phyloP scores from a whole-genome alignment of 2,329 filamentous ascomycete species.

The Cordyceps militaris region DNA sequence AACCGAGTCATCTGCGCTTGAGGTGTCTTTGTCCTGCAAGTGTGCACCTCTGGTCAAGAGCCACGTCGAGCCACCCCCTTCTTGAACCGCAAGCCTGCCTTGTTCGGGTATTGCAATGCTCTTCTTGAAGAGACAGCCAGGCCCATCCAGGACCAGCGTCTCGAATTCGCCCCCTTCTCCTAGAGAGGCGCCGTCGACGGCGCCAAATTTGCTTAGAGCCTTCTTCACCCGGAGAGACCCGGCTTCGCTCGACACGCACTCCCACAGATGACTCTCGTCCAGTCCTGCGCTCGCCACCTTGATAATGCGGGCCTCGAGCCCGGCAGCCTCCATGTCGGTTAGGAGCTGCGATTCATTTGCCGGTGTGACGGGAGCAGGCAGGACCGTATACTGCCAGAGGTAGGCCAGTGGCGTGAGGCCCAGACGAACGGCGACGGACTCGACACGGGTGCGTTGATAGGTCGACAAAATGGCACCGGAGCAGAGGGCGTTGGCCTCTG shows the following conservation, averaged over 20 bases:
- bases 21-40: slow-evolving; percentile 37
- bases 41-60: slow-evolving; percentile 54
- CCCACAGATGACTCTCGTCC: slow-evolving; percentile 73
- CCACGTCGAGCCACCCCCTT: slow-evolving; percentile 73
- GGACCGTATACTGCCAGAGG: slow-evolving; percentile 81
- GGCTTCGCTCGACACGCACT: slow-evolving; percentile 57
- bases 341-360: slow-evolving; percentile 53
- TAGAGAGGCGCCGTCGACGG: slow-evolving; percentile 62
- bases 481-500: slow-evolving; percentile 76
- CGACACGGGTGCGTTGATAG: slow-evolving; percentile 93
- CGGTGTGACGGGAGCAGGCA: slow-evolving; percentile 44
- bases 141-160: slow-evolving; percentile 81
- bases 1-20: not conserved
- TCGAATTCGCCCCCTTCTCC: slow-evolving; percentile 97
- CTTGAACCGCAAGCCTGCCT: slow-evolving; percentile 47
- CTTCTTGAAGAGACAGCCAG: slow-evolving; percentile 62
- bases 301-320: slow-evolving; percentile 83
- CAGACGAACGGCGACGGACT: slow-evolving; percentile 81
- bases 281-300: slow-evolving; percentile 91
- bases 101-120: slow-evolving; percentile 55
- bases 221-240: slow-evolving; percentile 42
- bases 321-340: slow-evolving; percentile 70
- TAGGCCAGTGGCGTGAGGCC: slow-evolving; percentile 76
- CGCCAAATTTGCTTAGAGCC: slow-evolving; percentile 61
- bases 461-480: slow-evolving; percentile 91